Base-by-base conservation (phyloP, 139 green algal genomes). In the Tetradesmus obliquus region DNA sequence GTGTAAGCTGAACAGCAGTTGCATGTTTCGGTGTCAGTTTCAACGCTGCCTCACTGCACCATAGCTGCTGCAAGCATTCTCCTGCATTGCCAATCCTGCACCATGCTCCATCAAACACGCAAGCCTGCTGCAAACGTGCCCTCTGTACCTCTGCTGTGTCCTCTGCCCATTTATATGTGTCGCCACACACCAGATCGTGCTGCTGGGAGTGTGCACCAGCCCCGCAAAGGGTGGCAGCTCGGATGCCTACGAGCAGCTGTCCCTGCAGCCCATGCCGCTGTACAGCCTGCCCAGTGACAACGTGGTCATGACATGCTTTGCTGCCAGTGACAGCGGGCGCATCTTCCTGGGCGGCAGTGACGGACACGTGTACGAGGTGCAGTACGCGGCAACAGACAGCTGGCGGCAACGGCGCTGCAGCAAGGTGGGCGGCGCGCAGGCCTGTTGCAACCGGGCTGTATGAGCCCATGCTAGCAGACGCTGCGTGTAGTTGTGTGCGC, bases 271-370 rank as follows among this genome's bases (percentile, higher is more conserved):
- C 19, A 94, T 99, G 89, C 96, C 97, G 2, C 88, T 97, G 66
- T 99, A 99, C 95, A 93, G 89, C 57, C 88, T 97, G 51, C 93
- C 97, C 13, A 95, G 94, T 12, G 98, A 99, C 95, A 96, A 96
- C 89, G 95, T 98, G 4, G 90, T 97, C 72, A 98, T 99, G 93
- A 96, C 95, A 22, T 95, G 93, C 22, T 95, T 97, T n/a, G 93
- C 93, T 0, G 81, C 91, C 32, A 96, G 93, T 19, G 54, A 76
- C 1, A 57, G 84, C 13, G 97, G 98, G 3, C 94, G 98, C 24
- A 97, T 99, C 66, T 99, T 99, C 92, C 24, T 99, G 81, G 98
- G 98, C 15, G 98, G 98, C 3, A 91, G 90, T 0, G 98, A 99
- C 89, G 97, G 98, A 5, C 95, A 98, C 86, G 93, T 99, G 91